Conservation (phyloP, 129 eudicot species). For the Rutidosis leptorrhynchoides region DNA sequence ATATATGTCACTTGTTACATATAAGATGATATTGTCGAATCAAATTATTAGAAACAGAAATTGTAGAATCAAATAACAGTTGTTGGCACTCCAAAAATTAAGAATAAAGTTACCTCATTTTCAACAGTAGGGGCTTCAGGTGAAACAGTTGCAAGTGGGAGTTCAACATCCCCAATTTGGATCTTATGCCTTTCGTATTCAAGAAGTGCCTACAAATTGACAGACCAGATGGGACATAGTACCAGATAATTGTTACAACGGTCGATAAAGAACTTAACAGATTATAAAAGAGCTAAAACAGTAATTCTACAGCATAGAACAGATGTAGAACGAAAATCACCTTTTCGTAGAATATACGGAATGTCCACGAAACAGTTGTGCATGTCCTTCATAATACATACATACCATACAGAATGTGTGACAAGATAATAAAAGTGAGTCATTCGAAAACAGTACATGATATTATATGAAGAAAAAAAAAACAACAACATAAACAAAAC, state of each 20-base stretch:
- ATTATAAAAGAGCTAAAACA: not conserved
- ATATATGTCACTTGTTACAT: no score
- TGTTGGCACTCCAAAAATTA: not conserved
- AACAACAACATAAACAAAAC: not conserved
- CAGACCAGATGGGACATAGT: not conserved
- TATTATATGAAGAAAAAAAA: no score
- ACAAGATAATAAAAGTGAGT: not conserved
- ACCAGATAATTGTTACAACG: not conserved
- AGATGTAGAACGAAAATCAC: conserved; percentile 31
- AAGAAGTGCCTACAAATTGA: conserved; percentile 68
- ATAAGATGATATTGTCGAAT: not conserved
- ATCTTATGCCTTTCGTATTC: conserved; percentile 79
- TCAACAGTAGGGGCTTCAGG: conserved; percentile 60
- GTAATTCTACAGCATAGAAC: not conserved
- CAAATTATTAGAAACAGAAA: not conserved
- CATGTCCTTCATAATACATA: conserved; percentile 72
- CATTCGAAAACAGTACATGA: not conserved
- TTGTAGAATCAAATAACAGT: not conserved
- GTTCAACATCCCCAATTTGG: conserved; percentile 73
- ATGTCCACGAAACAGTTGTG: conserved; percentile 96
- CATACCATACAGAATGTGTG: conserved; percentile 24
- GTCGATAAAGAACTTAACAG: not conserved
- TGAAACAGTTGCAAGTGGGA: conserved; percentile 42
- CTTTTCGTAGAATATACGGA: conserved; percentile 95
- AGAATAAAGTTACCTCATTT: conserved; percentile 50